Evolutionary conservation across 768 basidiomycete genomes (phyloP).

Genomic region (Myochromella boudieri): DNA sequence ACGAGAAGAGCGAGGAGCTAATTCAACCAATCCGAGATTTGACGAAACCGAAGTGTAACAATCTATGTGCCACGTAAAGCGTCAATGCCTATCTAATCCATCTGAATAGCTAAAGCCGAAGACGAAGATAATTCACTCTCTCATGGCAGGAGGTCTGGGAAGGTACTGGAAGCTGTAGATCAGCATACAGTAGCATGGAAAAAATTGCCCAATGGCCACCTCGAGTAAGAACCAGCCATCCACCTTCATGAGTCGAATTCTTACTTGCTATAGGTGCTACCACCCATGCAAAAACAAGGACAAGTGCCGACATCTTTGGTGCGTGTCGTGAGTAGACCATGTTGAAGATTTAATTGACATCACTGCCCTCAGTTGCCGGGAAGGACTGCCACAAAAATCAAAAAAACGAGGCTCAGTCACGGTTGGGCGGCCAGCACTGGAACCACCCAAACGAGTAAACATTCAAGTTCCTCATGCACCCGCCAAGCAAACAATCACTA

Average conservation of each 20-base stretch:
- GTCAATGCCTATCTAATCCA: not conserved
- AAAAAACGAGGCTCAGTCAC: conserved; percentile 21
- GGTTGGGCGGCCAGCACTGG: conserved; percentile 9
- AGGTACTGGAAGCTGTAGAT: conserved; percentile 2
- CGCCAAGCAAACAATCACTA: conserved; percentile 22
- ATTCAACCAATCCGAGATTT: conserved; percentile 31
- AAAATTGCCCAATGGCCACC: conserved; percentile 62
- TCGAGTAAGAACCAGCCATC: conserved; percentile 43
- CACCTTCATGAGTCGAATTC: not conserved
- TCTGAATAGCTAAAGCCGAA: not conserved
- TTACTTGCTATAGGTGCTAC: conserved; percentile 57
- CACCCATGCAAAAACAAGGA: conserved; percentile 79
- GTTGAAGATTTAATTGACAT: conserved; percentile 3
- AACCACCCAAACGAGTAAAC: conserved; percentile 1
- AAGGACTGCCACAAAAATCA: conserved; percentile 59
- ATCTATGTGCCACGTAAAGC: not conserved
- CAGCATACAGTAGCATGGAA: conserved; percentile 20
- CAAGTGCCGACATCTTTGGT: conserved; percentile 79
- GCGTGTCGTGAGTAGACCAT: conserved; percentile 11
- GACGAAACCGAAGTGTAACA: conserved; percentile 26
- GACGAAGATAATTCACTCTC: not conserved
- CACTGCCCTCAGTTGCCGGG: conserved; percentile 56
- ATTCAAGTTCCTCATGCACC: conserved; percentile 6
- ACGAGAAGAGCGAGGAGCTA: conserved; percentile 33
- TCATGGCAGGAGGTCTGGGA: not conserved